Evolutionary conservation across 305 asterid genomes (phyloP).

Genomic region (Fraxinus floribunda): DNA sequence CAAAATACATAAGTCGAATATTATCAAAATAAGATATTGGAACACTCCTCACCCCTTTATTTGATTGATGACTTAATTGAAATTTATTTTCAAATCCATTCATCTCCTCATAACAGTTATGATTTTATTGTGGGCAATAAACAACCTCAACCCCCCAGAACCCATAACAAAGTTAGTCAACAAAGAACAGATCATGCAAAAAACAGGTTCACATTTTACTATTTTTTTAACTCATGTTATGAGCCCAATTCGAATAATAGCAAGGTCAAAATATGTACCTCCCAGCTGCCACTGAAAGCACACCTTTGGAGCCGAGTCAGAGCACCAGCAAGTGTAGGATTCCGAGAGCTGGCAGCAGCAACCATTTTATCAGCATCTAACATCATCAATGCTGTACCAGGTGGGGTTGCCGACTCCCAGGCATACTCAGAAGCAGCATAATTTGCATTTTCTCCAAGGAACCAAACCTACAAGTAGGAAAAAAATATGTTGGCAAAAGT

Average conservation of each 20-base stretch:
- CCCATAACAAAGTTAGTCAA: slow-evolving; percentile 5
- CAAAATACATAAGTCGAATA: not conserved
- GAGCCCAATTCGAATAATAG: slow-evolving; percentile 12
- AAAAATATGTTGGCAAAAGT: not conserved
- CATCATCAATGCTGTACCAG: slow-evolving; percentile 99
- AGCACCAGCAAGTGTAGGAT: slow-evolving; percentile 96
- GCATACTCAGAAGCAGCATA: slow-evolving; percentile 99
- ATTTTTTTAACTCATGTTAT: slow-evolving; percentile 11
- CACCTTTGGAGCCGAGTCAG: slow-evolving; percentile 97
- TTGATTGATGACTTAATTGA: not conserved
- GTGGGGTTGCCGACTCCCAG: slow-evolving; percentile 99
- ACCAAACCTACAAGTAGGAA: slow-evolving; percentile 71
- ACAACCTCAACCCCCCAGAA: not conserved
- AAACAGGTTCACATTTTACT: slow-evolving; percentile 12
- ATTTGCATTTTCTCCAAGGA: slow-evolving; percentile 99
- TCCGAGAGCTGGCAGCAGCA: slow-evolving; percentile 99
- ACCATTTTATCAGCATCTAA: slow-evolving; percentile 99
- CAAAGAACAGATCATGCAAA: slow-evolving; percentile 19
- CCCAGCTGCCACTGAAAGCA: slow-evolving; percentile 96
- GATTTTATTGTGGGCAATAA: slow-evolving; percentile 11
- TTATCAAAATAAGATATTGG: slow-evolving; percentile 6
- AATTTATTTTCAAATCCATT: not conserved
- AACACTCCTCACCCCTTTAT: slow-evolving; percentile 3
- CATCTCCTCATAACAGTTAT: not conserved
- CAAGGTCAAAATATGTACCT: slow-evolving; percentile 46